phyloP scores from a whole-genome alignment of 2,329 filamentous ascomycete genomes.

The Cercospora janseana region DNA sequence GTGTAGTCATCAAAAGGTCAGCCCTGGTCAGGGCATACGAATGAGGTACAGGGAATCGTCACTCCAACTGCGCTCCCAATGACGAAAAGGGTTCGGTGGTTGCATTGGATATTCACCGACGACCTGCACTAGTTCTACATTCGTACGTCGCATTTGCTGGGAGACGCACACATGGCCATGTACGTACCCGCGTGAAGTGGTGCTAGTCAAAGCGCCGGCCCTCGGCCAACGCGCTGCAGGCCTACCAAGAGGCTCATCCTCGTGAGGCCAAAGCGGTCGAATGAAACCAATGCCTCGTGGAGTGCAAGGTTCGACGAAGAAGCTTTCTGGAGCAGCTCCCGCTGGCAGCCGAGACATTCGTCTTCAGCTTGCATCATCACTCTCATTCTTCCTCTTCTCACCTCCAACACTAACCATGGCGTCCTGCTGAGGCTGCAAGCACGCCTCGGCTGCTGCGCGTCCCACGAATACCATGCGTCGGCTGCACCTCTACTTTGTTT shows the following conservation, averaged over 20 bases:
- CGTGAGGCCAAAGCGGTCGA: neutral
- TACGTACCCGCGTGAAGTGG: too few relatives aligned
- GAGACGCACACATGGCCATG: too few relatives aligned
- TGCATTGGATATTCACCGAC: neutral
- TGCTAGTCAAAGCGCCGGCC: too few relatives aligned
- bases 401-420: neutral
- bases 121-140: too few relatives aligned
- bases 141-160: too few relatives aligned
- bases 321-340: slow-evolving; percentile 4
- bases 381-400: neutral
- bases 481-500: neutral
- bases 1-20: neutral
- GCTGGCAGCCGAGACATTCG: neutral
- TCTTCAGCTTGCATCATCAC: slow-evolving; percentile 9
- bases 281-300: slow-evolving; percentile 4
- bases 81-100: neutral
- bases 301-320: neutral
- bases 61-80: neutral
- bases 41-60: neutral
- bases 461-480: slow-evolving; percentile 5
- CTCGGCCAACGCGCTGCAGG: too few relatives aligned
- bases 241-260: too few relatives aligned
- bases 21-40: too few relatives aligned
- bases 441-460: neutral
- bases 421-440: slow-evolving; percentile 1